Evolutionary conservation across 257 asterid species (phyloP), one percentile per base, ranked within the genome.

Genomic region (Lantana camara): DNA sequence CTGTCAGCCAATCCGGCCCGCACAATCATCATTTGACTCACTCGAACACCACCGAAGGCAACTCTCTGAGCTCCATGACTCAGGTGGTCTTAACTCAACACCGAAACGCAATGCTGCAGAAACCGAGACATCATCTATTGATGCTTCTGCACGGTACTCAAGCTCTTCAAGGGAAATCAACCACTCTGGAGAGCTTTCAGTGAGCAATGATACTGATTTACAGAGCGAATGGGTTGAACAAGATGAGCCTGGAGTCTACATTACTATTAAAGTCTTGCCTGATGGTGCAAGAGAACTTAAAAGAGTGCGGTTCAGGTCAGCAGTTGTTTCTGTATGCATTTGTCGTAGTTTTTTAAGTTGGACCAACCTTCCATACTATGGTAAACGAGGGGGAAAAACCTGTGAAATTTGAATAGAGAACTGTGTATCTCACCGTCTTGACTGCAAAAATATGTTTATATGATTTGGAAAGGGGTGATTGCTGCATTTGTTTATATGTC

Each of bases 191-290:
- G 96, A 91, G 62, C 95, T 91, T 40, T 88, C 96, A 12, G 81
- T 82, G 69, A 89, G 97, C 85, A 92, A 89, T 79, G 97, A 96
- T 16, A 85, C 96, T 68, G 97, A 92, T 70, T 58, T 87, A 69
- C 97, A 90, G 56, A 82, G 79, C 2, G 97, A 94, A 68, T 94
- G 99, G 99, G 95, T 94, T 32, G 99, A 94, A 74, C 90, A 94
- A 75, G 99, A 94, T 9, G 97, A 87, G 71, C 92, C 97, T 50
- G 99, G 99, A 69, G 99, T 94, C 66, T 94, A 94, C 80, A 87
- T 94, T 45, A 85, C 99, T 16, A 73, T 94, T 60, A 80, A 95
- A 66, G 83, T 86, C 12, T 66, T 83, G 83, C 95, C 96, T 40
- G 81, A 81, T 58, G 99, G 99, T 27, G 80, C 71, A 38, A 85